Evolutionary conservation across 2,329 filamentous ascomycete genomes (phyloP).

Genomic region (Dactylellina drechsleri): DNA sequence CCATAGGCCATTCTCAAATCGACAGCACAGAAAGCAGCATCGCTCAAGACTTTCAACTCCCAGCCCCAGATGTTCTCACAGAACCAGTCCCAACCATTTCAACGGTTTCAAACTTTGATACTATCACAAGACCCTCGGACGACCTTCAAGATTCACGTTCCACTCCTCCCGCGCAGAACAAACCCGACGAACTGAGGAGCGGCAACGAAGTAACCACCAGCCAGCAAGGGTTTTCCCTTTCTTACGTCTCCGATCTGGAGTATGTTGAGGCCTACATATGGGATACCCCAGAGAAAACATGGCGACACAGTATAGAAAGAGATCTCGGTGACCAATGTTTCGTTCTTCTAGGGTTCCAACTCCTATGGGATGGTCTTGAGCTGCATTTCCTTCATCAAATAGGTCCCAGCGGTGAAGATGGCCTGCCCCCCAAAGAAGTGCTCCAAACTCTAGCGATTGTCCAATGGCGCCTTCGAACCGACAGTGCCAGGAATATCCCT

Average conservation of each 20-base stretch:
- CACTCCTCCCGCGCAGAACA: too few relatives aligned
- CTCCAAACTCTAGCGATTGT: constrained; percentile 8
- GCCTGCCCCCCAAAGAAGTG: not conserved
- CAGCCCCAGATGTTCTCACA: too few relatives aligned
- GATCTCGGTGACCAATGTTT: not conserved
- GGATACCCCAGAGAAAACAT: constrained; percentile 8
- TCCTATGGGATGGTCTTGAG: constrained; percentile 24
- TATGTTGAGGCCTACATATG: constrained; percentile 19
- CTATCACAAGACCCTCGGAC: too few relatives aligned
- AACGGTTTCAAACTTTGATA: too few relatives aligned
- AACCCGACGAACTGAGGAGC: too few relatives aligned
- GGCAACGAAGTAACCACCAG: too few relatives aligned
- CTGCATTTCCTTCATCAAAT: constrained; percentile 25
- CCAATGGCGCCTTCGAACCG: constrained; percentile 11
- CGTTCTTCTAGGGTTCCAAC: constrained; percentile 6
- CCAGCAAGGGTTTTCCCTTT: not conserved
- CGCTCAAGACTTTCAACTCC: too few relatives aligned
- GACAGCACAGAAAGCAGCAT: not conserved
- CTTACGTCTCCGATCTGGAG: constrained; percentile 1
- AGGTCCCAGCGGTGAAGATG: not conserved
- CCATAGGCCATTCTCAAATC: not conserved
- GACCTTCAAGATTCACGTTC: too few relatives aligned
- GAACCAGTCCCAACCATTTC: too few relatives aligned
- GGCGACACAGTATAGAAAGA: constrained; percentile 18
- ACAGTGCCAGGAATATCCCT: not conserved